Evolutionary conservation across 192 early-diverging fungal genomes (phyloP), one percentile per base, ranked within the genome.

Genomic region (Entomortierella lignicola): DNA sequence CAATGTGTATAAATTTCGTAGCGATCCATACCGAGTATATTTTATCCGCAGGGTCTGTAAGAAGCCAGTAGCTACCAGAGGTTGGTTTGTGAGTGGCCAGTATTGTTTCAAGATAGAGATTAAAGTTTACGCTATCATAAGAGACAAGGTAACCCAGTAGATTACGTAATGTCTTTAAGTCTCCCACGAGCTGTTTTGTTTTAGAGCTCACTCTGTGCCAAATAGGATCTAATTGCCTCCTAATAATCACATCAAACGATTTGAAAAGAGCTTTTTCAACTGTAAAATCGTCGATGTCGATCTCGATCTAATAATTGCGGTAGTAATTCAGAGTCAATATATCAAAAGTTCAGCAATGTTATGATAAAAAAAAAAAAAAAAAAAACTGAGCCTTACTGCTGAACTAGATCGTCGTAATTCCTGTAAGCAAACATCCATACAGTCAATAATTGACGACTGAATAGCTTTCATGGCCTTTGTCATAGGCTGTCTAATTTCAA

Each of bases 71-170:
- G 41, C 86, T 89, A 63, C 80, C 80, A 10, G 77, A 71, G 13
- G 50, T 52, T 6, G 89, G 70, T 2, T 74, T 81, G 48, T 89
- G 87, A 13, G 87, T 82, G 10, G 92, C 85, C 27, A 95, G 71
- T 31, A 98, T 86, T 0, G 94, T 92, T 56, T 99, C 96, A 11
- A 99, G 85, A 59, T 94, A 94, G 30, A 87, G 87, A 60, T 96
- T 86, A 69, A 98, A 95, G 13, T 94, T 91, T 6, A 99, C 94
- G 39, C 91, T 89, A 83, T 99, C 97, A 66, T 97, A 97, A 0
- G 85, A 82, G 15, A 91, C 90, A 20, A 97, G 80, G 66, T 94
- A 95, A n/a, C 89, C 90, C 15, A 95, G 69, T 20, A 99, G 74
- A 8, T 85, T 85, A 1, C 96, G 87, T 30, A 98, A 82, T 0